A percentile compares a stretch with the other conserved stretches of the same genome.
Evolutionary conservation across 2,329 filamentous ascomycete genomes (phyloP).

Genomic region (Xylogone sp.): DNA sequence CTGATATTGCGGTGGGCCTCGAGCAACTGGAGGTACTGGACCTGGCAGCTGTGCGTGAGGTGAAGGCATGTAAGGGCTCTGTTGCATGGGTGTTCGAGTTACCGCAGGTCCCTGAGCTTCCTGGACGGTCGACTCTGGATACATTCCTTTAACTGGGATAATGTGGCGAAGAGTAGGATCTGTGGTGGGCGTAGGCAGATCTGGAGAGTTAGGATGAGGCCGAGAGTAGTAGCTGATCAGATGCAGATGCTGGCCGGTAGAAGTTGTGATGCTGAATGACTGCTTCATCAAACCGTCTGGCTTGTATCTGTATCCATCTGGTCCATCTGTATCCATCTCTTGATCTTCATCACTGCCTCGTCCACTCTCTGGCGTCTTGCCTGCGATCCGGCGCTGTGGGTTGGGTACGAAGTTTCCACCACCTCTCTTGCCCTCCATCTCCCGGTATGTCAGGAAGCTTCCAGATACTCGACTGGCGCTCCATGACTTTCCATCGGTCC

Average conservation of each 20-base stretch:
- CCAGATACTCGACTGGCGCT: slow-evolving; percentile 95
- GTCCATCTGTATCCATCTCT: slow-evolving; percentile 64
- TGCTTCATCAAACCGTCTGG: slow-evolving; percentile 98
- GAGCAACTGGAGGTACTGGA: slow-evolving; percentile 17
- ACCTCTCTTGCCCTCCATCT: slow-evolving; percentile 98
- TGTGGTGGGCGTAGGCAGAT: slow-evolving; percentile 75
- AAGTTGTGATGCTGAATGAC: slow-evolving; percentile 97
- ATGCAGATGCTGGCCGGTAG: slow-evolving; percentile 84
- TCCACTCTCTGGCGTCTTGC: slow-evolving; percentile 80
- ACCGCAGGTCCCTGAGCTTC: slow-evolving; percentile 80
- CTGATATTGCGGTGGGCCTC: slow-evolving; percentile 33
- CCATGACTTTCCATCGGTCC: slow-evolving; percentile 99
- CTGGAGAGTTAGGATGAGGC: slow-evolving; percentile 67
- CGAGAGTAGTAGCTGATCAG: slow-evolving; percentile 96
- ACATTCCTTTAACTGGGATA: slow-evolving; percentile 87
- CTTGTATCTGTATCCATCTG: slow-evolving; percentile 92
- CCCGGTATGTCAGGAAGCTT: slow-evolving; percentile 94
- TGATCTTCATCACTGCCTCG: slow-evolving; percentile 80
- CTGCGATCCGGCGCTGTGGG: slow-evolving; percentile 51
- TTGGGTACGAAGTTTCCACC: slow-evolving; percentile 64
- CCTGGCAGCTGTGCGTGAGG: slow-evolving; percentile 39
- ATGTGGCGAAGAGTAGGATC: slow-evolving; percentile 80
- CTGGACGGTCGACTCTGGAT: slow-evolving; percentile 91
- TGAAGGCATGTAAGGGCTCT: slow-evolving; percentile 39
- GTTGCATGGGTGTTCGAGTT: slow-evolving; percentile 68